Base-by-base conservation (phyloP, 805 yeast genomes). In the Myxozyma geophila region DNA sequence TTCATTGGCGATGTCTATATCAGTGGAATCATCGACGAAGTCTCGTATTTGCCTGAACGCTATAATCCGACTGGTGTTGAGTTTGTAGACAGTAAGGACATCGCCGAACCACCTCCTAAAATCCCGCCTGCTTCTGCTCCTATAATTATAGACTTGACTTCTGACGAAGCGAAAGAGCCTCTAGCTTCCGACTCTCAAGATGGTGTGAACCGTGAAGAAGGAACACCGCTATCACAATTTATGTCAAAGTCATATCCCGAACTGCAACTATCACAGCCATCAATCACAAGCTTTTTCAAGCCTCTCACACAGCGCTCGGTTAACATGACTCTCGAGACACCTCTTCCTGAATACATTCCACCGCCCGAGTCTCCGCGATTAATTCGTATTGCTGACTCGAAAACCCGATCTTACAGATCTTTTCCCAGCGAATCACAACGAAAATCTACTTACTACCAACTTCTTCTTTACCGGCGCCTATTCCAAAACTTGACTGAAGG, bases 21-120 rank as follows among this genome's bases (percentile, higher is more conserved):
- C 19, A 47, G 69, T 12, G 71, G 71, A 2, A 59, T 68, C 36
- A 64, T 68, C 37, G 70, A 68, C 37, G 67, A 69, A 28, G 43
- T 65, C 19, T 44, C 63, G 17, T 67, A 62, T 23, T 13, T 55
- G 47, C 19, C 54, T 7, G 58, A 58, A 15, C 58, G 61, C 21
- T 39, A 53, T 13, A 33, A 60, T 28, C 62, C 56, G 8, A 48
- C 58, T 5, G 65, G 59, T 9, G 28, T 60, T 15, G 64, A 60
- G 50, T 64, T 53, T 54, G n/a, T 60, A 2, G 67, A 60, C n/a
- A 28, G 48, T 10, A 47, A 36, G 1, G 46, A 50, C 28, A 48
- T 17, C 15, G 55, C 55, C 13, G 55, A 49, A 4, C 43, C 51
- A 0, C 51, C 58, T 6, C 48, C 43, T 17, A 49, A 13, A 17